These are phyloP conservation scores for Fragosphaeria purpurea DNA, from an alignment of 2,329 filamentous ascomycete genomes.

Conservation along the genomic window DNA sequence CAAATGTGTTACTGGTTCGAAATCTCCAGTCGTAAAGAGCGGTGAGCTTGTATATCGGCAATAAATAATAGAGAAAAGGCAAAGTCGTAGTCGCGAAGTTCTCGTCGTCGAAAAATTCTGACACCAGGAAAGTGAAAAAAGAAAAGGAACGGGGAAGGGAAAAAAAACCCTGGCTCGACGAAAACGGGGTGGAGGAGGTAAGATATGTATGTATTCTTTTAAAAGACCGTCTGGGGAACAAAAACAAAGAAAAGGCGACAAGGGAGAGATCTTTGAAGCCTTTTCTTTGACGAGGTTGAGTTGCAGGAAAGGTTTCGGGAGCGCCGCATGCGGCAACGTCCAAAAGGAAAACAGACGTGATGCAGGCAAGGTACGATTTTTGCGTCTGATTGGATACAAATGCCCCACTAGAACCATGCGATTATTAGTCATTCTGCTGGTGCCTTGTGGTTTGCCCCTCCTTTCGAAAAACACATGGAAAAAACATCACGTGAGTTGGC, in stretches of 20 bases:
- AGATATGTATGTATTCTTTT: background rate
- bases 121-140: background rate
- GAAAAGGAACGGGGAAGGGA: background rate
- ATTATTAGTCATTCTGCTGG: conserved; percentile 4
- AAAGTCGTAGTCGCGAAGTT: no score
- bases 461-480: background rate
- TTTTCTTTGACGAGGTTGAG: background rate
- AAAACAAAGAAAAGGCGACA: background rate
- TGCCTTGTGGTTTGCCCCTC: conserved; percentile 1
- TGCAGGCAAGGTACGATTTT: no score
- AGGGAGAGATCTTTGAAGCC: background rate
- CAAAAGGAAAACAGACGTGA: background rate
- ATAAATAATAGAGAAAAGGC: background rate
- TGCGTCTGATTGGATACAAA: no score
- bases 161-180: background rate
- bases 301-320: background rate
- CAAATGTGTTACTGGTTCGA: no score
- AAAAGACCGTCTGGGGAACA: background rate
- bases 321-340: conserved; percentile 5
- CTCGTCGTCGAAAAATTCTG: no score
- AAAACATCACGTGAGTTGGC: conserved; percentile 11
- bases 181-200: background rate
- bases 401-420: background rate
- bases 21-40: no score
- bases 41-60: no score